Evolutionary conservation across 164 flowering plant species (phyloP).

Genomic region (Dillenia suffruticosa): DNA sequence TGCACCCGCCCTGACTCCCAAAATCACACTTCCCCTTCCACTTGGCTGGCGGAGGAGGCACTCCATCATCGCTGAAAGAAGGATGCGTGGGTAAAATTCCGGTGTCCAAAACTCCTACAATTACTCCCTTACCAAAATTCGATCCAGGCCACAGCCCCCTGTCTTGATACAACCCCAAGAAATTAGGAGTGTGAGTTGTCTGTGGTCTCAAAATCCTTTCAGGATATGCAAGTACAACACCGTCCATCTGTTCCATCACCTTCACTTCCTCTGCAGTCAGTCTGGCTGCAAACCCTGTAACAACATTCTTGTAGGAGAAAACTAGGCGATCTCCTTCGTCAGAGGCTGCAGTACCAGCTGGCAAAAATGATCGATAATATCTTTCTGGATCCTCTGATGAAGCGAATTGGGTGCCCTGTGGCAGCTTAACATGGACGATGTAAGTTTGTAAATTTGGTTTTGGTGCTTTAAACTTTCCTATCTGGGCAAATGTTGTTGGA

Average conservation of each 20-base stretch:
- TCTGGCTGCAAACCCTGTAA: conserved; percentile 36
- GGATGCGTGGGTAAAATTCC: conserved; percentile 40
- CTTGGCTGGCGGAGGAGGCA: conserved; percentile 47
- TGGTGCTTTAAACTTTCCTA: no score
- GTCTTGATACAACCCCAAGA: conserved; percentile 34
- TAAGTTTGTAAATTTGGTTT: no score
- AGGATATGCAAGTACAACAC: conserved; percentile 20
- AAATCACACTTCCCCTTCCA: conserved; percentile 49
- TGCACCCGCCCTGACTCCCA: conserved; percentile 18
- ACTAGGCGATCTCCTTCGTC: conserved; percentile 6
- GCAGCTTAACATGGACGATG: no score
- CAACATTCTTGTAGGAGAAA: conserved; percentile 25
- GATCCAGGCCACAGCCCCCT: conserved; percentile 39
- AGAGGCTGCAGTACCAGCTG: not conserved
- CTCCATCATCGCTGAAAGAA: conserved; percentile 37
- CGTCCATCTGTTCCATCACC: conserved; percentile 21
- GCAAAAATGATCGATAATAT: no score
- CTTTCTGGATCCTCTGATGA: no score
- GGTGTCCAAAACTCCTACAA: conserved; percentile 44
- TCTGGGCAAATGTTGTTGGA: no score
- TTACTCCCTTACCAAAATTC: conserved; percentile 39
- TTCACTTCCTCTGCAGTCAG: conserved; percentile 27
- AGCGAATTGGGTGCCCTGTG: no score
- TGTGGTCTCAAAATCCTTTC: conserved; percentile 9
- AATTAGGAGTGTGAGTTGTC: conserved; percentile 34